Evolutionary conservation across 495 filamentous ascomycete genomes (phyloP), one percentile per base, ranked within the genome.

Genomic region (Neurospora tetrasperma): DNA sequence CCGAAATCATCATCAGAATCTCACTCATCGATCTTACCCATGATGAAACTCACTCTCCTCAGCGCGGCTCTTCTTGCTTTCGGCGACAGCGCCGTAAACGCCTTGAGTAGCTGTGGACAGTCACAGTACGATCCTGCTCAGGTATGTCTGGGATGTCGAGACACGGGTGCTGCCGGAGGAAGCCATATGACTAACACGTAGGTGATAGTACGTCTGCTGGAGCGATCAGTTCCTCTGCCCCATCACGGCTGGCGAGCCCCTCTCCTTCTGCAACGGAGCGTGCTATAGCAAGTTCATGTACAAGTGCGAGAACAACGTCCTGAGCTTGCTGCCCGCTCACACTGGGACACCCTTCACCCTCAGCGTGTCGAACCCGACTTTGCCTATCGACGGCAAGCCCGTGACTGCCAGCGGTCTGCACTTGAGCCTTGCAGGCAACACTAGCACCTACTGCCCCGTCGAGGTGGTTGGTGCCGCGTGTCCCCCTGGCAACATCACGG

Each of bases 351-450:
- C 79, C 27, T 85, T 85, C 72, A 79, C 71, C 8, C 78, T 83
- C 20, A 80, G 74, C 35, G 83, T 80, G 14, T 80, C 79, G 66
- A 80, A 84, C 69, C 82, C 80, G 41, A 83, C 84, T 31, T 82
- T 76, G 39, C 82, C 80, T 75, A 73, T 88, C 85, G 44, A 83
- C 78, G 76, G 81, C 80, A 74, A 84, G 82, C 75, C 80, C 76
- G 40, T 84, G 80, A 71, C 81, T 8, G 73, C 79, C 43, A n/a
- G 77, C 31, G 74, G 83, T 73, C 79, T 73, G 43, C 72, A 76
- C 72, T 48, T 81, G 83, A 31, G 79, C 78, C 42, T 87, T 80
- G 71, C 85, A 83, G 80, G 88, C 81, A 11, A 76, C 41, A 73
- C 86, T 78, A 54, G 78, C 71, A 75, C 80, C 75, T 78, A 85